Evolutionary conservation across 768 basidiomycete genomes (phyloP), one percentile per base, ranked within the genome.

Genomic region (Mycena polygramma): DNA sequence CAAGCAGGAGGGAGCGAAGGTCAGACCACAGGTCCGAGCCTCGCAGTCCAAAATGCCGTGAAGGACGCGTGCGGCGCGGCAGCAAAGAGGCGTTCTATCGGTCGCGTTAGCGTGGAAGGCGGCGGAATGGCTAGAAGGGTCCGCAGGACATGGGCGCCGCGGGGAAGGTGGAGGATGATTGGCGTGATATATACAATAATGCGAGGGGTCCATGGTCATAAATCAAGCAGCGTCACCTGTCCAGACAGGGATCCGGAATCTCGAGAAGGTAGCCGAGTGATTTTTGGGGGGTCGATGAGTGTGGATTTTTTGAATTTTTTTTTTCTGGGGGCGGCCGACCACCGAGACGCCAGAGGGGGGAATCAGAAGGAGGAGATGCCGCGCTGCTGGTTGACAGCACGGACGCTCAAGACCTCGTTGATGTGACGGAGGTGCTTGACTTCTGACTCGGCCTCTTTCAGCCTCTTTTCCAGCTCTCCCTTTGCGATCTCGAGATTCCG

Each of bases 341-440:
- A 78, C 65, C 70, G 62, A 60, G 77, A 78, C 77, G 73, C 70
- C 62, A 75, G 45, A 64, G 73, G 70, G 80, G 70, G 80, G 80
- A 81, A 85, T 89, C 83, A 89, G 79, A 85, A 85, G 65, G 76
- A 75, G 57, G 83, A 46, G 75, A 88, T 86, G 66, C 88, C 73
- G 70, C 89, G 89, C 75, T 89, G 82, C 74, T 92, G 92, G 81
- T 92, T 91, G 52, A 92, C 92, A 68, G 92, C 92, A 80, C 90
- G 89, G 79, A 95, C 89, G 92, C 94, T 95, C 79, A 96, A 87
- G 51, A 92, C 92, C 88, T 96, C 94, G 82, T 95, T 95, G 74
- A 96, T 90, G 77, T 88, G 91, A 81, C 93, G 89, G 77, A 94
- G 91, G 75, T 93, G 89, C 79, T 90, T 86, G 70, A 93, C 92